A percentile compares a stretch with the other conserved stretches of the same genome.
These are phyloP conservation scores for Neurospora pannonica DNA, from an alignment of 495 filamentous ascomycete genomes.

Conservation along the genomic window DNA sequence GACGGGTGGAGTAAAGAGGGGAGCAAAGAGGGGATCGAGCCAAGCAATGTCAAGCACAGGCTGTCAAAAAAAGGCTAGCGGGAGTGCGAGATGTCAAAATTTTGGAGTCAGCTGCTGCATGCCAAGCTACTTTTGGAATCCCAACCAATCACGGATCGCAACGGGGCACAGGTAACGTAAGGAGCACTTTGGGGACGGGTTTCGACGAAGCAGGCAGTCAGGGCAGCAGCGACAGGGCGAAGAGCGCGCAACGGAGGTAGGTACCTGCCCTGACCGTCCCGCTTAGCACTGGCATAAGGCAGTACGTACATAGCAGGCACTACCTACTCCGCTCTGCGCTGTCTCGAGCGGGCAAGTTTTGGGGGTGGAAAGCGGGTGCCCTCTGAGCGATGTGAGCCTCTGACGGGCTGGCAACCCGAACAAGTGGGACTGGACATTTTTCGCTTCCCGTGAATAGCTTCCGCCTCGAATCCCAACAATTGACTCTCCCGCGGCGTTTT, in stretches of 20 bases:
- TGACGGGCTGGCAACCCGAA: background rate
- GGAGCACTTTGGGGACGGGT: background rate
- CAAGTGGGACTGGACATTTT: background rate
- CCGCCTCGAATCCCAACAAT: constrained; percentile 13
- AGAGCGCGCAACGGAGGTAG: background rate
- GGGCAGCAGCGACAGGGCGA: background rate
- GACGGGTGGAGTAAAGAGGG: background rate
- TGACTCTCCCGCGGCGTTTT: background rate
- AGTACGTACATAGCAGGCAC: background rate
- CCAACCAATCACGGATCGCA: background rate
- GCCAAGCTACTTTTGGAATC: background rate
- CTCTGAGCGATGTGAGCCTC: background rate
- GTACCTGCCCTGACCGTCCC: background rate
- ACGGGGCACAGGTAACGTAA: background rate
- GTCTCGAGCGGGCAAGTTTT: background rate
- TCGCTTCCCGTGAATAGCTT: constrained; percentile 1
- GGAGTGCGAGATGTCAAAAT: background rate
- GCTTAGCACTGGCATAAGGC: background rate
- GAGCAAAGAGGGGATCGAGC: background rate
- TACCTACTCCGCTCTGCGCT: background rate
- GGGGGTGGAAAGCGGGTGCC: background rate
- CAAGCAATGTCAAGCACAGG: background rate
- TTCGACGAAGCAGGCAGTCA: background rate
- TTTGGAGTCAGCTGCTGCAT: background rate
- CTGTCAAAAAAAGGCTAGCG: background rate